phyloP scores from a whole-genome alignment of 1,284 basidiomycete genomes.

The Tylopilus sp. region DNA sequence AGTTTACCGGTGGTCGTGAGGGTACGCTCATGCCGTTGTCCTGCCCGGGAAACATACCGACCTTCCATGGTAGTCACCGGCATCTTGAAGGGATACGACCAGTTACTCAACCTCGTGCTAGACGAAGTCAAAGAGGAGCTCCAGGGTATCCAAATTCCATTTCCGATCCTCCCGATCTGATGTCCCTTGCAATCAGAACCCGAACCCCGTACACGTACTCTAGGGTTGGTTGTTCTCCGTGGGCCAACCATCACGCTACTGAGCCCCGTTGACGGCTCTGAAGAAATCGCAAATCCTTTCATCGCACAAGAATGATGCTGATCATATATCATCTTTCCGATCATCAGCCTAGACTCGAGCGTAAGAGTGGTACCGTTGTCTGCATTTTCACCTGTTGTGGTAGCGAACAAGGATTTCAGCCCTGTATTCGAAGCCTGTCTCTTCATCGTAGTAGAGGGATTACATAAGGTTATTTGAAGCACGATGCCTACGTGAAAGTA shows the following conservation, averaged over 20 bases:
- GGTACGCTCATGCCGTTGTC: constrained; percentile 47
- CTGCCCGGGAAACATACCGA: background rate
- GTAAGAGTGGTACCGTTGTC: background rate
- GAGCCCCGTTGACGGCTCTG: constrained; percentile 89
- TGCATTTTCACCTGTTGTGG: background rate
- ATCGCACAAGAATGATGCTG: constrained; percentile 43
- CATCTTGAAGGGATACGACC: constrained; percentile 93
- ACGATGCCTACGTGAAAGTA: constrained; percentile 11
- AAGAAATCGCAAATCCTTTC: constrained; percentile 87
- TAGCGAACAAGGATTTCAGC: background rate
- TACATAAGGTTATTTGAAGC: constrained; percentile 16
- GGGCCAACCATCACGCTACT: constrained; percentile 91
- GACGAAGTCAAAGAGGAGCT: constrained; percentile 83
- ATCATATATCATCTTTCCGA: background rate
- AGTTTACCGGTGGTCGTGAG: constrained; percentile 95
- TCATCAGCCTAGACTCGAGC: background rate
- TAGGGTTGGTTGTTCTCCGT: constrained; percentile 85
- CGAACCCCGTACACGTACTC: constrained; percentile 57
- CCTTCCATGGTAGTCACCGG: constrained; percentile 70
- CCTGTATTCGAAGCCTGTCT: constrained; percentile 11
- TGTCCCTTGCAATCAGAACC: constrained; percentile 46
- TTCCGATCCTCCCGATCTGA: constrained; percentile 17
- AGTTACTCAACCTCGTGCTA: constrained; percentile 92
- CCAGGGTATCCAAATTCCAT: constrained; percentile 46
- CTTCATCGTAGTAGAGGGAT: constrained; percentile 16